These are phyloP conservation scores for Dichomitus squalens DNA, from an alignment of 1,284 basidiomycete species.

Conservation along the genomic window DNA sequence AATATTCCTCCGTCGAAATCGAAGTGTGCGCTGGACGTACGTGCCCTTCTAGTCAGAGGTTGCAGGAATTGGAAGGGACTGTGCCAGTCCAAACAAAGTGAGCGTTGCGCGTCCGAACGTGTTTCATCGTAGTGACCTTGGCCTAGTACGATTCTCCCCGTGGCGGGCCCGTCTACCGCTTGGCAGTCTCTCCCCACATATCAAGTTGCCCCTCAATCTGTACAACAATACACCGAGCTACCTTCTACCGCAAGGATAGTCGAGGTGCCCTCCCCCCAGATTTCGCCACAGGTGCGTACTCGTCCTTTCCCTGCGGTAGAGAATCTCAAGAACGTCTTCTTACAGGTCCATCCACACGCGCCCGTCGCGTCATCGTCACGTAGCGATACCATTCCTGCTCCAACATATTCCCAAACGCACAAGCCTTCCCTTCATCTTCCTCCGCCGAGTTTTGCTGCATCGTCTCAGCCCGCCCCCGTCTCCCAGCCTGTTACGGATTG, in stretches of 20 bases:
- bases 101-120: background rate
- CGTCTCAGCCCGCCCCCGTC: background rate
- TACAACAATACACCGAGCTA: background rate
- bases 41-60: slow-evolving; percentile 6
- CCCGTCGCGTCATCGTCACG: background rate
- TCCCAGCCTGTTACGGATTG: background rate
- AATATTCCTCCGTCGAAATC: background rate
- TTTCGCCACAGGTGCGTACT: slow-evolving; percentile 14
- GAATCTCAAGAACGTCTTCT: too few species aligned
- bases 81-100: background rate
- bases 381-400: background rate
- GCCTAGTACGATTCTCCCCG: background rate
- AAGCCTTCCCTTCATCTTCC: background rate
- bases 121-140: too few species aligned
- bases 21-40: background rate
- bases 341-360: background rate
- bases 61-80: slow-evolving; percentile 1
- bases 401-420: background rate
- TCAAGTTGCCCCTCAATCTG: background rate
- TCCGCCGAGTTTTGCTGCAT: background rate
- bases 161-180: slow-evolving; percentile 1
- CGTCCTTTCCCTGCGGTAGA: background rate
- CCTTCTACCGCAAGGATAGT: slow-evolving; percentile 19
- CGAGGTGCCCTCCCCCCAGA: slow-evolving; percentile 8
- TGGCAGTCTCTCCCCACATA: background rate